Percentiles rank a stretch among this genome's conserved stretches.
phyloP scores from a whole-genome alignment of 768 basidiomycete species.

The Infundibulicybe gibba region DNA sequence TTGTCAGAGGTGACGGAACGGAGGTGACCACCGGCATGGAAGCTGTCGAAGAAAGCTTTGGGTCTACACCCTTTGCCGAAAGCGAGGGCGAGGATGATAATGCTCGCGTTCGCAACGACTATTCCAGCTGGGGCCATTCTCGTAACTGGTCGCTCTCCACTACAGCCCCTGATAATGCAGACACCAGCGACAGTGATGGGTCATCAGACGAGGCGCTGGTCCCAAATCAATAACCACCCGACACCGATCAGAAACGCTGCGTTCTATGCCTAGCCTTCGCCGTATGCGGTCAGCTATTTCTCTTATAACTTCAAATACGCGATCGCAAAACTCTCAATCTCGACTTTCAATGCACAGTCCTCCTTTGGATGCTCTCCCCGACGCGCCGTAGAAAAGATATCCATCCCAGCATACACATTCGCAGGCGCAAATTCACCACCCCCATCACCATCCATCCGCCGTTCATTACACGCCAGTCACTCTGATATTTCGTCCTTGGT shows the following conservation, averaged over 20 bases:
- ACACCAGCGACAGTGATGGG: slow-evolving; percentile 12
- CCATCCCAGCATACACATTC: slow-evolving; percentile 23
- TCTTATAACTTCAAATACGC: slow-evolving; percentile 18
- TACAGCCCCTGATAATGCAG: slow-evolving; percentile 16
- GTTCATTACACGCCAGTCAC: slow-evolving; percentile 43
- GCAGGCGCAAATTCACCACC: slow-evolving; percentile 32
- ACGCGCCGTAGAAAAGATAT: slow-evolving; percentile 13
- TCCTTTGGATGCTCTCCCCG: slow-evolving; percentile 7
- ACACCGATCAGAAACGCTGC: neutral
- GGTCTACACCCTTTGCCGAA: slow-evolving; percentile 9
- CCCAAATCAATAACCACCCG: slow-evolving; percentile 1
- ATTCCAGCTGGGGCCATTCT: slow-evolving; percentile 14
- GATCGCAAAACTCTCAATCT: slow-evolving; percentile 1
- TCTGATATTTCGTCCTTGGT: slow-evolving; percentile 57
- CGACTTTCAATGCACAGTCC: slow-evolving; percentile 5
- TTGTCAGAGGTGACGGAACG: slow-evolving; percentile 75
- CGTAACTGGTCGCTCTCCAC: slow-evolving; percentile 18
- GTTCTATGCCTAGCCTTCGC: slow-evolving; percentile 12
- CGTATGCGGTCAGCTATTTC: slow-evolving; percentile 32
- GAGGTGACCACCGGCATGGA: slow-evolving; percentile 41
- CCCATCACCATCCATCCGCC: slow-evolving; percentile 46
- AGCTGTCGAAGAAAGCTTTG: slow-evolving; percentile 35
- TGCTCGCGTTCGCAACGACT: slow-evolving; percentile 5
- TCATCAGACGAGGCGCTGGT: neutral
- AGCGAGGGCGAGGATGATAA: slow-evolving; percentile 10